Percentiles rank a stretch among this genome's conserved stretches.
Conservation (phyloP, 768 basidiomycete genomes). For the Scleroderma citrinum region DNA sequence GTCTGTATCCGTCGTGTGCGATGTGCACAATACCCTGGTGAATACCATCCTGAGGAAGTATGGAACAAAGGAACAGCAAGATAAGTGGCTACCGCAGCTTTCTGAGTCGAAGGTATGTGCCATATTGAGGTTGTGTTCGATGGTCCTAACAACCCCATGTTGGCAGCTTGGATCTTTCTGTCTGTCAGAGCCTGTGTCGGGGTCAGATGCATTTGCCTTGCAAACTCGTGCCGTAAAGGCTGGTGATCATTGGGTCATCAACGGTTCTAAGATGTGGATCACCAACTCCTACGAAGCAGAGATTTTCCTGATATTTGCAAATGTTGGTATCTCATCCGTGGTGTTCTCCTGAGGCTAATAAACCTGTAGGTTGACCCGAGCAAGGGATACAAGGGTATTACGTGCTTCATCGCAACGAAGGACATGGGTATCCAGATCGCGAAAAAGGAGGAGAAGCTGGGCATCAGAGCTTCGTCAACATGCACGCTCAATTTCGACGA, state of each 20-base stretch:
- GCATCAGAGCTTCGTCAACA: conserved; percentile 93
- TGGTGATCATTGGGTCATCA: conserved; percentile 79
- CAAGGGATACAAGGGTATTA: conserved; percentile 98
- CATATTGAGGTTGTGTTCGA: not conserved
- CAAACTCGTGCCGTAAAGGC: conserved; percentile 89
- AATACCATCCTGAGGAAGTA: conserved; percentile 91
- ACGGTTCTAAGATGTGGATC: conserved; percentile 99
- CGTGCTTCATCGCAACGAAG: conserved; percentile 93
- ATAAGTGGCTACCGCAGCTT: conserved; percentile 70
- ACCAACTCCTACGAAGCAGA: conserved; percentile 93
- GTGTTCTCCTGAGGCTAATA: not conserved
- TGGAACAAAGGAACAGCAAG: conserved; percentile 77
- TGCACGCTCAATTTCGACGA: conserved; percentile 95
- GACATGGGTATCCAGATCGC: conserved; percentile 97
- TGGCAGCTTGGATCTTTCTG: conserved; percentile 91
- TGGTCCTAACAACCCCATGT: not conserved
- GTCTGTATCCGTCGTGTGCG: conserved; percentile 92
- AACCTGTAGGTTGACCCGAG: conserved; percentile 63
- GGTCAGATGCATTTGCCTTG: conserved; percentile 95
- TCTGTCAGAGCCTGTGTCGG: conserved; percentile 86
- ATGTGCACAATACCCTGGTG: conserved; percentile 98
- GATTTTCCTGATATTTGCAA: conserved; percentile 92
- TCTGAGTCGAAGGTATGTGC: conserved; percentile 61
- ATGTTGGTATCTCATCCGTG: conserved; percentile 42
- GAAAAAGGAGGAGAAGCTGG: conserved; percentile 98